Percentiles rank a stretch among this genome's conserved stretches.
Conservation (phyloP, 2,329 filamentous ascomycete genomes). For the Aspergillus fumigatiaffinis region DNA sequence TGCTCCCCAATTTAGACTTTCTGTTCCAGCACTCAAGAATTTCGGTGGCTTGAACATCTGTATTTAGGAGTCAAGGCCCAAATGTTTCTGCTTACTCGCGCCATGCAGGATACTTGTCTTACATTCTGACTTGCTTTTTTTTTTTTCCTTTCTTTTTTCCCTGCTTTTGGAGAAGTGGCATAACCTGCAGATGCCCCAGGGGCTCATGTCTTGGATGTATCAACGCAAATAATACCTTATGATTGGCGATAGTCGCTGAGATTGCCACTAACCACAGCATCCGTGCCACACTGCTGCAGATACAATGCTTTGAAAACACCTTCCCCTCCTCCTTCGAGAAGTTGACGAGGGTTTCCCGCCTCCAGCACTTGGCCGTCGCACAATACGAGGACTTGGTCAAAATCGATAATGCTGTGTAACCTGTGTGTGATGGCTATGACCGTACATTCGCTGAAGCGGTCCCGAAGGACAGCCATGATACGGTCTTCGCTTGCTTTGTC, state of each 20-base stretch:
- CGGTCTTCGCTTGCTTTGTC: constrained; percentile 5
- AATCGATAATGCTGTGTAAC: constrained; percentile 2
- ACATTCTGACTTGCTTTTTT: not conserved
- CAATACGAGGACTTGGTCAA: constrained; percentile 5
- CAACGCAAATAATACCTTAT: not conserved
- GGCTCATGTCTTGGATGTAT: not conserved
- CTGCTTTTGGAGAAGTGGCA: not conserved
- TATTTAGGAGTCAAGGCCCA: not conserved
- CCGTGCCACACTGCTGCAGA: constrained; percentile 2
- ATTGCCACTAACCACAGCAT: not conserved
- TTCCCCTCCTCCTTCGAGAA: not conserved
- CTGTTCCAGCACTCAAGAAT: not conserved
- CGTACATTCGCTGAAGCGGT: not conserved
- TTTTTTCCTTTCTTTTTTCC: not conserved
- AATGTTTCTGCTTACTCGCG: not conserved
- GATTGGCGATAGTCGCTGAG: not conserved
- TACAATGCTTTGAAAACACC: constrained; percentile 4
- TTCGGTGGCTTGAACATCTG: not conserved
- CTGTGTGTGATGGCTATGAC: constrained; percentile 4
- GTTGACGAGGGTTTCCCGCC: not conserved
- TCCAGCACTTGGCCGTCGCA: constrained; percentile 1
- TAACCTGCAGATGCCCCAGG: not conserved
- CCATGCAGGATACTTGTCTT: not conserved
- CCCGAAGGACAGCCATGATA: constrained; percentile 1
- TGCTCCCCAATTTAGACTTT: not conserved